Conservation (phyloP, 768 basidiomycete genomes). For the Cystobasidiopsis lactophilus region DNA sequence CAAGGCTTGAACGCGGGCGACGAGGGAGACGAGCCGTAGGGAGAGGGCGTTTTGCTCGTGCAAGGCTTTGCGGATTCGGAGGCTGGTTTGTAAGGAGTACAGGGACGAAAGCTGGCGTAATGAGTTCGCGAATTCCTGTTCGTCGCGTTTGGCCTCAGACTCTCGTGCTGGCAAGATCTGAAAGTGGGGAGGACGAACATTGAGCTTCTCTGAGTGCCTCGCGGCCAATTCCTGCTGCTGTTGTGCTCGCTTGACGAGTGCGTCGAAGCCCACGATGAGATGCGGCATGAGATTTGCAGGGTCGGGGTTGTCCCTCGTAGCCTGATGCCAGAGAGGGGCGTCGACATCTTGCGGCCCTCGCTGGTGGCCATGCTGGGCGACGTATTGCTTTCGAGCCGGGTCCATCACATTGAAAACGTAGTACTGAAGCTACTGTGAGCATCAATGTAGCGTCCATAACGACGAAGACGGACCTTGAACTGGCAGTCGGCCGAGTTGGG, state of each 20-base stretch:
- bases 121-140: not conserved
- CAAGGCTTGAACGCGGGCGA: slow-evolving; percentile 2
- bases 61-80: not conserved
- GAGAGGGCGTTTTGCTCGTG: slow-evolving; percentile 1
- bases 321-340: not conserved
- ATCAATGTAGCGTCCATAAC: not conserved
- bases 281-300: not conserved
- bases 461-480: slow-evolving; percentile 1
- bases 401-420: slow-evolving; percentile 2
- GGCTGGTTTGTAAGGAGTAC: not conserved
- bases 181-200: not conserved
- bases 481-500: not conserved
- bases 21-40: not conserved
- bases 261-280: not conserved
- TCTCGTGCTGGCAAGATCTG: not conserved
- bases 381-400: not conserved
- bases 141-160: not conserved
- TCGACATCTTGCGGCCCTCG: slow-evolving; percentile 1
- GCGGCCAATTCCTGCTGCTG: not conserved
- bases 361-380: slow-evolving; percentile 6
- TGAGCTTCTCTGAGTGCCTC: not conserved
- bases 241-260: not conserved
- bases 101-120: not conserved
- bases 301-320: not conserved
- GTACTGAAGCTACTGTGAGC: slow-evolving; percentile 1